Conservation (phyloP, 768 basidiomycete genomes). For the Lentinula sp. region DNA sequence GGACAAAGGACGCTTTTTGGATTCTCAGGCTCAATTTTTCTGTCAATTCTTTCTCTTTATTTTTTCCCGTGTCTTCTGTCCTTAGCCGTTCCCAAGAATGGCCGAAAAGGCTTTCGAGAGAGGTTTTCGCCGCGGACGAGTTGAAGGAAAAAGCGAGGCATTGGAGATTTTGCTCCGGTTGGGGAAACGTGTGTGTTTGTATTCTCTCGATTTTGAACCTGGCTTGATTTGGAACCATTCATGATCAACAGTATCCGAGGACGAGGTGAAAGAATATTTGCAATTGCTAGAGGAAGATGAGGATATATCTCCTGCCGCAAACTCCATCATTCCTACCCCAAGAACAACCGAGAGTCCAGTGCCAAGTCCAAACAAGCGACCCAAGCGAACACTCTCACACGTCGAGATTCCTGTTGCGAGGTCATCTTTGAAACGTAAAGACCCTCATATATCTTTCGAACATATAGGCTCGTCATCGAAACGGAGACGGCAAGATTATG, state of each 20-base stretch:
- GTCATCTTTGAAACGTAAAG: background rate
- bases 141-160: background rate
- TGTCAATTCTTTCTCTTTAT: too few species aligned
- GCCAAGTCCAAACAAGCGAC: background rate
- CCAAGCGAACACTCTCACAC: background rate
- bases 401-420: background rate
- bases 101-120: background rate
- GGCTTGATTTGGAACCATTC: background rate
- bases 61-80: too few species aligned
- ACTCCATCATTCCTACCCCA: background rate
- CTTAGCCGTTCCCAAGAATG: background rate
- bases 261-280: background rate
- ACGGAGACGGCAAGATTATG: background rate
- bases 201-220: background rate
- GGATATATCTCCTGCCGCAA: background rate
- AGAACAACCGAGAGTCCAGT: background rate
- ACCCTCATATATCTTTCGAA: background rate
- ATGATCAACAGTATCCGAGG: background rate
- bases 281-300: background rate
- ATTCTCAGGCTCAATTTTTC: too few species aligned
- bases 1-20: too few species aligned
- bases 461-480: background rate
- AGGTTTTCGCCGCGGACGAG: background rate
- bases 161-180: background rate
- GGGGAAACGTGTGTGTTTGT: background rate